These are phyloP conservation scores for Amauroascus niger DNA, from an alignment of 2,329 filamentous ascomycete genomes.

Conservation along the genomic window DNA sequence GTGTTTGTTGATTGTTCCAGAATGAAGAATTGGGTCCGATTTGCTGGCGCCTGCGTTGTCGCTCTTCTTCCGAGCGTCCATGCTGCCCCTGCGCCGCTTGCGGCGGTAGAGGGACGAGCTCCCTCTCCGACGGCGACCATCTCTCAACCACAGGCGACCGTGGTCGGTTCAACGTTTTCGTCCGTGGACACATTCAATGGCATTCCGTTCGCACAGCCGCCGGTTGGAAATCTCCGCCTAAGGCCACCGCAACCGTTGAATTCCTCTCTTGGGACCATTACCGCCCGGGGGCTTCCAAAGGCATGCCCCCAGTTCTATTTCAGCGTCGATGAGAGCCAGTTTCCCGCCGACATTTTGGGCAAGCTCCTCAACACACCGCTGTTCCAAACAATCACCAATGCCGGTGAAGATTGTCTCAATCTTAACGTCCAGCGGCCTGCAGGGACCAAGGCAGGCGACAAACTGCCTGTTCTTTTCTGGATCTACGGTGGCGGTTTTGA, in stretches of 20 bases:
- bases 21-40: no score
- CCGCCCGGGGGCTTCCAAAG: constrained; percentile 49
- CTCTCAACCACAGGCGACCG: constrained; percentile 43
- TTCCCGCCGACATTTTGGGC: constrained; percentile 41
- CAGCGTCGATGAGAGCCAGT: constrained; percentile 38
- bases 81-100: no score
- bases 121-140: constrained; percentile 44
- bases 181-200: constrained; percentile 60
- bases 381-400: constrained; percentile 46
- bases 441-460: constrained; percentile 43
- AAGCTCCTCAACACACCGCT: constrained; percentile 47
- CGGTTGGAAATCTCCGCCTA: constrained; percentile 56
- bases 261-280: constrained; percentile 49
- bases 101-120: no score
- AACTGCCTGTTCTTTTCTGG: constrained; percentile 60
- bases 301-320: constrained; percentile 65
- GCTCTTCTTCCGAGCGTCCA: no score
- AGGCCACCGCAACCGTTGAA: constrained; percentile 56
- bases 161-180: constrained; percentile 40
- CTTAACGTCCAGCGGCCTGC: constrained; percentile 52
- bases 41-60: no score
- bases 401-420: constrained; percentile 56
- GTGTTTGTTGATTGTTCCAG: no score
- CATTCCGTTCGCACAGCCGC: constrained; percentile 65
- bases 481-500: constrained; percentile 55